Evolutionary conservation across 2,329 filamentous ascomycete species (phyloP), one percentile per base, ranked within the genome.

Genomic region (Calonectria hongkongensis): DNA sequence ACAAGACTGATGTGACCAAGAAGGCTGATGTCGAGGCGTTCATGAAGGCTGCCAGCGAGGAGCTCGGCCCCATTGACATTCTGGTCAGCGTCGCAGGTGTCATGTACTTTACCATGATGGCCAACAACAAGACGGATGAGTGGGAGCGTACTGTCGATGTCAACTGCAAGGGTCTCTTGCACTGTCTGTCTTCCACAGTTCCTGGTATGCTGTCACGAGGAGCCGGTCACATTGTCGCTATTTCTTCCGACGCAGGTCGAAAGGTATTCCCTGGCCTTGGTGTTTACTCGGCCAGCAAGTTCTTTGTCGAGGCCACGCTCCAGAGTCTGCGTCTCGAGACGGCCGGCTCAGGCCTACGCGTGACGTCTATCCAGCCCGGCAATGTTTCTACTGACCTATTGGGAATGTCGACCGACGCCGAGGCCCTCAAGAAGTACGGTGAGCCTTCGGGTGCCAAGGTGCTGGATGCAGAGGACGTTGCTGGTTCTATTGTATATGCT

Each of bases 71-170:
- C 0, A 87, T 96, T 54, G 94, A 96, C 81, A 94, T 96, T 65
- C 89, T 96, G n/a, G 91, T 96, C 63, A 92, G 92, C 48, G 95
- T 94, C 79, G 94, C 94, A 0, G 94, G 94, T 43, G 94, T 96
- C 81, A 96, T 96, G 94, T 96, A 96, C 86, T 96, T 92, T 84
- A 96, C 94, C 68, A 92, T 96, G 92, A 96, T 96, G 94, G 91
- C 92, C 70, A 96, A 95, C 81, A 89, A 87, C 18, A 89, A 93
- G 75, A 90, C 87, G 0, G 93, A 94, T 6, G 92, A 96, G 79
- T 96, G 94, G 94, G 92, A 95, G 75, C 92, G 90, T 71, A 96
- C 94, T 0, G 94, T 96, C 50, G 94, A 96, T 78, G 93, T 96
- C 77, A 96, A 96, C 86, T 96, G 94, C 91, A 96, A 96, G 84